Conservation (phyloP, 805 yeast species). For the Metschnikowia bowlesiae region DNA sequence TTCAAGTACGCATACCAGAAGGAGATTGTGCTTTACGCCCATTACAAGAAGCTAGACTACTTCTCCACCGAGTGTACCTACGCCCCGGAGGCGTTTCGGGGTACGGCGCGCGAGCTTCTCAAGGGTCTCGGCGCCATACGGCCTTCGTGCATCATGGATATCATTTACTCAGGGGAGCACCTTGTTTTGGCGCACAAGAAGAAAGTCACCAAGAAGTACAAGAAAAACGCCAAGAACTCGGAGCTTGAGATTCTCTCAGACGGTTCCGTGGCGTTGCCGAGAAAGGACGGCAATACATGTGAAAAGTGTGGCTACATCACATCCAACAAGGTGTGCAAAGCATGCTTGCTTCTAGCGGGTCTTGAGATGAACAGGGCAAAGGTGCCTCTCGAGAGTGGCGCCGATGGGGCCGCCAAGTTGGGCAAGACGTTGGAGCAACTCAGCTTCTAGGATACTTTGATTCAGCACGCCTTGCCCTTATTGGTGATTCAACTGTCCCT, state of each 20-base stretch:
- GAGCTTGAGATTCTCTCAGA: constrained; percentile 56
- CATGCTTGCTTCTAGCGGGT: constrained; percentile 83
- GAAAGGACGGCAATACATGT: constrained; percentile 65
- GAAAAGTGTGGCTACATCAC: constrained; percentile 90
- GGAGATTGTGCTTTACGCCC: constrained; percentile 96
- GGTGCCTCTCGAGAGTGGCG: constrained; percentile 51
- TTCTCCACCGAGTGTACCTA: constrained; percentile 97
- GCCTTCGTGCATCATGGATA: constrained; percentile 91
- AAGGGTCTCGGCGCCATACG: constrained; percentile 86
- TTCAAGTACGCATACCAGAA: constrained; percentile 94
- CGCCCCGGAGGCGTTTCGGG: constrained; percentile 98
- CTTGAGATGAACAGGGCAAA: constrained; percentile 73
- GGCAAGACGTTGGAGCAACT: constrained; percentile 60
- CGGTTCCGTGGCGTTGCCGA: constrained; percentile 53
- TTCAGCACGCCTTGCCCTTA: not conserved
- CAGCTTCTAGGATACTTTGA: constrained; percentile 43
- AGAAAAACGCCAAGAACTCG: constrained; percentile 17
- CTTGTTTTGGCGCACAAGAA: constrained; percentile 61
- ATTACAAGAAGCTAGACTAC: constrained; percentile 89
- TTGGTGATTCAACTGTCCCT: not conserved
- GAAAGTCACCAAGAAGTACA: constrained; percentile 34
- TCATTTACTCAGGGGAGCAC: constrained; percentile 90
- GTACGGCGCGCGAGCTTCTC: constrained; percentile 90
- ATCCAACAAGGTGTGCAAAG: constrained; percentile 85
- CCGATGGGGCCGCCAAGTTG: constrained; percentile 61